Conservation (phyloP, 805 yeast species). For the Sugiyamaella chiloensis region DNA sequence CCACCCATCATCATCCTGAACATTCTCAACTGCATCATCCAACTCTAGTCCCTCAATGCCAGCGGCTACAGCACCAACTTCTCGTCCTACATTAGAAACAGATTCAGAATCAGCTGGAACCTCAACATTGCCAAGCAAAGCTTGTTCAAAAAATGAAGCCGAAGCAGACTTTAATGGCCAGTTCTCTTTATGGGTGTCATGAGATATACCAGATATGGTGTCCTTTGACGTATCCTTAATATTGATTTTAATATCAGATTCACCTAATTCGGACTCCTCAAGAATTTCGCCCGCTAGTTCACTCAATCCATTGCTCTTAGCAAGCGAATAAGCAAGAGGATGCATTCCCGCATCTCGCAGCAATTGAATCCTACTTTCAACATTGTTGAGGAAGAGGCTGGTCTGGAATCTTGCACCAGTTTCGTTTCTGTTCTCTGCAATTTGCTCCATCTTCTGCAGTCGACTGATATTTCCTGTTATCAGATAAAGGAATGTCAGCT, state of each 20-base stretch:
- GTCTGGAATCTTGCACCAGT: conserved; percentile 76
- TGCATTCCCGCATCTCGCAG: conserved; percentile 74
- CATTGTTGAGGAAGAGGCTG: conserved; percentile 70
- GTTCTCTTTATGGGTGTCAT: conserved; percentile 45
- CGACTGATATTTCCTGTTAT: conserved; percentile 76
- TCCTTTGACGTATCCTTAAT: conserved; percentile 27
- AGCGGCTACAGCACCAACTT: conserved; percentile 22
- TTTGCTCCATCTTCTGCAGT: conserved; percentile 77
- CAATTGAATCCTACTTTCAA: conserved; percentile 69
- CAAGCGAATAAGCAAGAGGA: conserved; percentile 90
- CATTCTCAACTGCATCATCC: conserved; percentile 32
- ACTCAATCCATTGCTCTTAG: conserved; percentile 78
- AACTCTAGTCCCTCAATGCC: conserved; percentile 15
- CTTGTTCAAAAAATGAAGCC: conserved; percentile 80
- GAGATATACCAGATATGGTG: conserved; percentile 46
- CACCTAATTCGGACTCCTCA: conserved; percentile 63
- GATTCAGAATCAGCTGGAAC: conserved; percentile 39
- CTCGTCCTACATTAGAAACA: conserved; percentile 24
- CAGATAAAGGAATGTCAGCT: conserved; percentile 83
- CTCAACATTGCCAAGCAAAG: conserved; percentile 74
- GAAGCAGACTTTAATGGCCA: conserved; percentile 83
- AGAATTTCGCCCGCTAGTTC: conserved; percentile 72
- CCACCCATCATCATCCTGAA: conserved; percentile 60
- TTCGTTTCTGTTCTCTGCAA: conserved; percentile 87
- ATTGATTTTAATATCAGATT: conserved; percentile 64